Base-by-base conservation (phyloP, 1,284 basidiomycete genomes). In the Agaricales sp. region DNA sequence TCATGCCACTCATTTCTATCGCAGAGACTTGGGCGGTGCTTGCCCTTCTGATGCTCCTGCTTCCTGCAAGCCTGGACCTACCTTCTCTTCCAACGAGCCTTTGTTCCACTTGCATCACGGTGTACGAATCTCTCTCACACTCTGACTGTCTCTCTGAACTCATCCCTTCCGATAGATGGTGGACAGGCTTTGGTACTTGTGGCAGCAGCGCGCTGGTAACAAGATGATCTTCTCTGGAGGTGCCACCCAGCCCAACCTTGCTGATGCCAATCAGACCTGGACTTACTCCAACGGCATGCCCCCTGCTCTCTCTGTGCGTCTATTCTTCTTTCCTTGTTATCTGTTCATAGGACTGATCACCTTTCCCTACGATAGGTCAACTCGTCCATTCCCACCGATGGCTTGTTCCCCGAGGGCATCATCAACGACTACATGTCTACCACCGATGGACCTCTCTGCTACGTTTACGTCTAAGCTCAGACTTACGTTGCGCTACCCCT, bases 351-450 rank as follows among this genome's bases (percentile, higher is more conserved):
- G n/a, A n/a, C n/a, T n/a, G n/a, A n/a, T 8, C n/a, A 8, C 11
- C n/a, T n/a, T n/a, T n/a, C n/a, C n/a, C n/a, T n/a, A n/a, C n/a
- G n/a, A 11, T 24, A 65, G 64, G 47, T 65, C 21, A 57, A 58
- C 49, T 61, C 59, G 30, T 51, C 46, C 1, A 58, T 67, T 43
- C 63, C 60, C 0, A 53, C 60, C 6, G 65, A 67, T 35, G 62
- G 63, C 1, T 39, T 68, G 50, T 65, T 65, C 51, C 55, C 58
- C 2, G 54, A 64, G 39, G 46, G 54, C 1, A 59, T 50, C 2
- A 60, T 68, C 25, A 46, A 52, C 14, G 62, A 65, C 43, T 60
- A 67, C 11, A 53, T 68, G 51, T 57, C 61, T 51, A 67, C 63
- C 2, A 66, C 60, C 3, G 57, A 55, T 21, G 65, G 63, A 2